phyloP scores from a whole-genome alignment of 805 yeast genomes.

The Saccharomycopsis microspora region DNA sequence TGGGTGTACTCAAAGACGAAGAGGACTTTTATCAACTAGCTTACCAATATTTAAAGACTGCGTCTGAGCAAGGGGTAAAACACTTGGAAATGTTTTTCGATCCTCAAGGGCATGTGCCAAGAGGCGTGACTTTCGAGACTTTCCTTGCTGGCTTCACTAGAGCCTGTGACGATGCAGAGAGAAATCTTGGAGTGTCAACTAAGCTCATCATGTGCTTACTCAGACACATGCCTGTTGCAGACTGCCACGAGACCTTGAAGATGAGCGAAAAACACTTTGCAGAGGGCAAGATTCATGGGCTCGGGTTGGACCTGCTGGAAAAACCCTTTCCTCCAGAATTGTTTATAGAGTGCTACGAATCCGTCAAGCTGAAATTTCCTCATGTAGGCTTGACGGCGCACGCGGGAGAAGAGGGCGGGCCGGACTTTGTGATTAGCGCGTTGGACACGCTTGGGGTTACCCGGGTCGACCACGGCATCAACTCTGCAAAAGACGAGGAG shows the following conservation, averaged over 20 bases:
- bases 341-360: constrained; percentile 50
- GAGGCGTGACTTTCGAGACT: constrained; percentile 47
- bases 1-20: constrained; percentile 59
- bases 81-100: constrained; percentile 78
- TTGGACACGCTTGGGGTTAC: constrained; percentile 48
- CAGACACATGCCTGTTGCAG: constrained; percentile 57
- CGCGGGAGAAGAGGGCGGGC: constrained; percentile 85
- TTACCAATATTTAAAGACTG: constrained; percentile 57
- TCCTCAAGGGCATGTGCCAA: constrained; percentile 72
- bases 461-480: constrained; percentile 76
- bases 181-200: constrained; percentile 50
- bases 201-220: constrained; percentile 74
- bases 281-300: constrained; percentile 54
- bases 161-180: constrained; percentile 54
- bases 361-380: constrained; percentile 36
- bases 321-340: constrained; percentile 65
- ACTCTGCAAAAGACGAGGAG: constrained; percentile 42
- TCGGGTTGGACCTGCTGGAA: constrained; percentile 79
- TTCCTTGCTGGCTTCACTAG: constrained; percentile 57
- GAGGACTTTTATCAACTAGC: constrained; percentile 71
- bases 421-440: constrained; percentile 49
- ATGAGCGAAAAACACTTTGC: constrained; percentile 39
- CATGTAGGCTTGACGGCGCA: constrained; percentile 65
- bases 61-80: constrained; percentile 39
- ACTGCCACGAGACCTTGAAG: constrained; percentile 47